phyloP scores from a whole-genome alignment of 345 rosid genomes.

The Hevea brasiliensis region DNA sequence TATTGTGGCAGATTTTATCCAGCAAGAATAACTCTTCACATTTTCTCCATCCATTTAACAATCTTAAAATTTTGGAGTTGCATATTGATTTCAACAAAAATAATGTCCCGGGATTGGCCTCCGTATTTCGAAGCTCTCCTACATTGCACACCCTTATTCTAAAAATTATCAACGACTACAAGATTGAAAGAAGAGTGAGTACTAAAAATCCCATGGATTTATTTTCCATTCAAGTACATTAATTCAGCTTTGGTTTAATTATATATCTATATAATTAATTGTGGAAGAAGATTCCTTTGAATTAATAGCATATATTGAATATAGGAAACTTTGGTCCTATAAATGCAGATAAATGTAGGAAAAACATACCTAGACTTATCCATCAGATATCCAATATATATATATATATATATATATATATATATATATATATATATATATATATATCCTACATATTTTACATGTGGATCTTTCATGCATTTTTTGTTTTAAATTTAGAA shows the following conservation, averaged over 20 bases:
- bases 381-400: too few relatives aligned
- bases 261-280: background rate
- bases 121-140: conserved; percentile 61
- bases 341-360: too few relatives aligned
- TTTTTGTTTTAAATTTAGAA: too few relatives aligned
- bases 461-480: too few relatives aligned
- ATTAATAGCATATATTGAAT: too few relatives aligned
- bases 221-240: background rate
- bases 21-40: conserved; percentile 39
- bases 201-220: background rate
- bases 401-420: too few relatives aligned
- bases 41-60: conserved; percentile 43
- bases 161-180: conserved; percentile 53
- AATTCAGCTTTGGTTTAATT: too few relatives aligned
- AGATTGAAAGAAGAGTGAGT: conserved; percentile 58
- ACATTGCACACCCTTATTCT: conserved; percentile 52
- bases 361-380: too few relatives aligned
- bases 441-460: too few relatives aligned
- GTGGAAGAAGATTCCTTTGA: too few relatives aligned
- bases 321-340: too few relatives aligned
- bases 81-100: conserved; percentile 51
- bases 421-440: too few relatives aligned
- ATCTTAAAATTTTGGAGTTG: conserved; percentile 57
- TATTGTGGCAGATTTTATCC: conserved; percentile 53
- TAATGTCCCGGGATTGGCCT: conserved; percentile 52